Percentiles rank a stretch among this genome's conserved stretches.
phyloP scores from a whole-genome alignment of 2,329 filamentous ascomycete species.

The Berkeleyomyces rouxiae region DNA sequence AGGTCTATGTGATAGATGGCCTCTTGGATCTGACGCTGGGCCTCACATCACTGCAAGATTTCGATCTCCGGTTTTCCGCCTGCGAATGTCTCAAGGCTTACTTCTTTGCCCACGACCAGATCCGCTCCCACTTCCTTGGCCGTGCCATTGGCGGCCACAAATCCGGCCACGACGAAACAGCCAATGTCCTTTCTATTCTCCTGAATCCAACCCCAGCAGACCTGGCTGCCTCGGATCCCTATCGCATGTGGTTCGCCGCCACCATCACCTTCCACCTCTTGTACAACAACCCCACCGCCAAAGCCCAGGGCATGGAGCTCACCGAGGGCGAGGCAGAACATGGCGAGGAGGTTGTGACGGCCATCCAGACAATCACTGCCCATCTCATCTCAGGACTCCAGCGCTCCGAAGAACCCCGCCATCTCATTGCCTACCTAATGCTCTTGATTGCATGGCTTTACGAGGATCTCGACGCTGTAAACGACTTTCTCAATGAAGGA shows the following conservation, averaged over 20 bases:
- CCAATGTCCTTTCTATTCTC: constrained; percentile 76
- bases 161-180: constrained; percentile 60
- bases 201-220: constrained; percentile 44
- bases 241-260: constrained; percentile 77
- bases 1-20: constrained; percentile 84
- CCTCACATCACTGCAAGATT: constrained; percentile 45
- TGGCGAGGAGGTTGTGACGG: constrained; percentile 89
- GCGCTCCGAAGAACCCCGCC: constrained; percentile 57
- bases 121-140: constrained; percentile 69
- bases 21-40: constrained; percentile 68
- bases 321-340: constrained; percentile 76
- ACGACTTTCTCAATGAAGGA: constrained; percentile 82
- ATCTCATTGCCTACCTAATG: constrained; percentile 77
- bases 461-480: constrained; percentile 77
- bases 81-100: constrained; percentile 90
- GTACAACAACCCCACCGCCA: constrained; percentile 63
- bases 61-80: constrained; percentile 69
- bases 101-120: constrained; percentile 63
- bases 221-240: constrained; percentile 56
- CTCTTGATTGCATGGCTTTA: constrained; percentile 79
- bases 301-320: constrained; percentile 61
- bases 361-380: constrained; percentile 72
- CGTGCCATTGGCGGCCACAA: constrained; percentile 78
- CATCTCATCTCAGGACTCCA: constrained; percentile 72
- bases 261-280: constrained; percentile 75